A percentile compares a stretch with the other conserved stretches of the same genome.
These are phyloP conservation scores for Beauveria bassiana DNA, from an alignment of 2,329 filamentous ascomycete genomes.

Conservation along the genomic window DNA sequence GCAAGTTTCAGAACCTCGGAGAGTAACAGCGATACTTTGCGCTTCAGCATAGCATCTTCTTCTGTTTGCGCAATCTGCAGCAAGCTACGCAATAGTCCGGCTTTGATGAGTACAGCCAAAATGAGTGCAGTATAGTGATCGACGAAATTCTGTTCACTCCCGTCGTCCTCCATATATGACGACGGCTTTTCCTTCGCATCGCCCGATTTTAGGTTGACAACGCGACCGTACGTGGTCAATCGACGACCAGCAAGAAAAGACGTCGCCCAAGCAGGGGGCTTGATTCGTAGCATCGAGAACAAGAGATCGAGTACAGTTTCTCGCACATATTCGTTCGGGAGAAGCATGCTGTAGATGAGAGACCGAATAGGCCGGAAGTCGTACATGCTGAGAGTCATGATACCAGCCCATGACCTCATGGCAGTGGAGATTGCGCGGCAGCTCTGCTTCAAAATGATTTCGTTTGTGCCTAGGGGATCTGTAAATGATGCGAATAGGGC, in stretches of 20 bases:
- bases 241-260: conserved; percentile 89
- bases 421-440: conserved; percentile 88
- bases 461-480: conserved; percentile 60
- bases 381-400: conserved; percentile 83
- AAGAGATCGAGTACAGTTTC: conserved; percentile 84
- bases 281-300: conserved; percentile 75
- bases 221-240: conserved; percentile 92
- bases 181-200: conserved; percentile 39
- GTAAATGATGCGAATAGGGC: conserved; percentile 88
- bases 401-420: conserved; percentile 86
- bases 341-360: conserved; percentile 56
- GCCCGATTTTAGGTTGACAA: conserved; percentile 70
- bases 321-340: conserved; percentile 47
- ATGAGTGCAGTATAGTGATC: conserved; percentile 91
- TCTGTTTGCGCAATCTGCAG: conserved; percentile 60
- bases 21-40: conserved; percentile 84
- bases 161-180: conserved; percentile 55
- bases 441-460: conserved; percentile 67
- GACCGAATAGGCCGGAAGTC: conserved; percentile 79
- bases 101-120: conserved; percentile 75
- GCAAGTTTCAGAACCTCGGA: conserved; percentile 88
- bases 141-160: conserved; percentile 73
- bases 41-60: conserved; percentile 62
- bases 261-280: conserved; percentile 85
- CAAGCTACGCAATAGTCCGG: conserved; percentile 59